phyloP scores from a whole-genome alignment of 176 grass and related monocot genomes.

The Otatea glauca region DNA sequence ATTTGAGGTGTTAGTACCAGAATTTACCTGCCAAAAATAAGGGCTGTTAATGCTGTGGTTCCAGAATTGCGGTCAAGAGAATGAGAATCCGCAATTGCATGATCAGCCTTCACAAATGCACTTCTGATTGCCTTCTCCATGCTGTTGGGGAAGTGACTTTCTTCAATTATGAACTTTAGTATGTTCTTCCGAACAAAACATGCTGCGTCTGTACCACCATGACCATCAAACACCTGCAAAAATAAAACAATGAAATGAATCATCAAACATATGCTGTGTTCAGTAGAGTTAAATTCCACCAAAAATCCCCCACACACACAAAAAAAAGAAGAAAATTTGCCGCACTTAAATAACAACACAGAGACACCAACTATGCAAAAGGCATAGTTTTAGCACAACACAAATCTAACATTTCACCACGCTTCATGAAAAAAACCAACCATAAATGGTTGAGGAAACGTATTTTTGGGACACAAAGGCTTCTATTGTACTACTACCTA shows the following conservation, averaged over 20 bases:
- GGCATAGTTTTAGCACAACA: background rate
- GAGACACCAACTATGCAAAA: background rate
- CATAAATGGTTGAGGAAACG: background rate
- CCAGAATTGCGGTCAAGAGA: conserved; percentile 86
- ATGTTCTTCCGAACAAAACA: conserved; percentile 84
- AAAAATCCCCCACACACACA: background rate
- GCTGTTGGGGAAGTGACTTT: conserved; percentile 71
- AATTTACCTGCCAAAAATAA: conserved; percentile 80
- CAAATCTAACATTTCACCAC: background rate
- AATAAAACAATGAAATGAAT: background rate
- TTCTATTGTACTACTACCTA: background rate
- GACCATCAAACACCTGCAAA: conserved; percentile 93
- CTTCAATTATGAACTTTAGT: conserved; percentile 88
- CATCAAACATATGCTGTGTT: conserved; percentile 43
- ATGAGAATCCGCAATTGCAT: conserved; percentile 83
- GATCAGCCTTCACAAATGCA: conserved; percentile 81
- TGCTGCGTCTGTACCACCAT: conserved; percentile 88
- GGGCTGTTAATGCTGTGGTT: conserved; percentile 79
- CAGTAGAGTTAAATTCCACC: background rate
- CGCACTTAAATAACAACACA: conserved; percentile 8
- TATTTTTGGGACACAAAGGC: background rate
- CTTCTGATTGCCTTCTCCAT: conserved; percentile 71
- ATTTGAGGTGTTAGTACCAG: conserved; percentile 8
- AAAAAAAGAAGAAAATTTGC: background rate
- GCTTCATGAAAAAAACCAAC: background rate